Base-by-base conservation (phyloP, 2,329 filamentous ascomycete genomes). In the Claviceps pusilla region DNA sequence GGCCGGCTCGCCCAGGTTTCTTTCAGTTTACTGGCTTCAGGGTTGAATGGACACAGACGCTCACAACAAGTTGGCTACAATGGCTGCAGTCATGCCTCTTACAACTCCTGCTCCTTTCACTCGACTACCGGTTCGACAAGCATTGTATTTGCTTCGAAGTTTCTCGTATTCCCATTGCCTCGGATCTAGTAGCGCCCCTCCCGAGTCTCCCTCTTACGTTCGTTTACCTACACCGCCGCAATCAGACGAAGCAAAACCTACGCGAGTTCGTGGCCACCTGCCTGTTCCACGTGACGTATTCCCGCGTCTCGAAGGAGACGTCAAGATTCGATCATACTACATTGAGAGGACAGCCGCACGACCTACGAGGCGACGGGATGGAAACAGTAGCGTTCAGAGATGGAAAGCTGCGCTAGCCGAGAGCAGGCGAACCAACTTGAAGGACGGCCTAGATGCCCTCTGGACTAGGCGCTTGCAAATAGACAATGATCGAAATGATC, bases 151-250 rank as follows among this genome's bases (percentile, higher is more conserved):
- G 14, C 57, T 62, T n/a, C 63, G 67, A 55, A 58, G 59, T 39
- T 67, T 71, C 56, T 69, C 68, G 28, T 65, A 64, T 7, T 67
- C 67, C 29, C 59, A 65, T 52, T 59, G 66, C 49, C 68, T 70
- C 63, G 55, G 65, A 64, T 70, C 71, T 51, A 74, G 80, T 56
- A 72, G 74, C 49, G 86, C 90, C 59, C 84, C 85, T 19, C 91
- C 93, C 50, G 87, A 96, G 67, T 95, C 89, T 41, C 91, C 93
- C 49, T 79, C 80, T 59, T 97, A 86, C 74, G 86, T 97, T 71
- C 82, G 88, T 60, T 75, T 96, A 54, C 91, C 90, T 50, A 76
- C 77, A 60, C 79, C 86, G 50, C 78, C 82, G n/a, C 89, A 95
- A 67, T 81, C 84, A 51, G 76, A 79, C 37, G 73, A 78, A 60